Base-by-base conservation (phyloP, 179 eudicot species). In the Silene vulgaris region DNA sequence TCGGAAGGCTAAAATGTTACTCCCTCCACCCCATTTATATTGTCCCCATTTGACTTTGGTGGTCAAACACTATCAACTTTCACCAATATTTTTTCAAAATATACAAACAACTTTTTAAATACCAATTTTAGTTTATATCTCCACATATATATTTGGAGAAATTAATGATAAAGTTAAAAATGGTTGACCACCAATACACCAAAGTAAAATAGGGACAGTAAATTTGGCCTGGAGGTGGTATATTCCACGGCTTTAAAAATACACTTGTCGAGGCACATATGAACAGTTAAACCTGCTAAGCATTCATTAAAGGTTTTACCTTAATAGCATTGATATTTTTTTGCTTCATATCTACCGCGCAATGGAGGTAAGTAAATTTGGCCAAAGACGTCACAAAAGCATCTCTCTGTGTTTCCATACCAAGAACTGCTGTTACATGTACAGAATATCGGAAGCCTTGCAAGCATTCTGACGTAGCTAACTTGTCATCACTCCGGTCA, bases 341-440 rank as follows among this genome's bases (percentile, higher is more conserved):
- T 83, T 95, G 99, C 82, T 90, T 95, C 90, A 95, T 95, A 80
- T 92, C 99, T 72, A 90, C 97, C 65, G 97, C 99, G 75, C 91
- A 88, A 30, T 95, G 99, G 28, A 95, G 97, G 80, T 92, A 84
- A 32, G 99, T 95, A 79, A 95, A 95, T 76, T 95, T 95, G 69
- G 99, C 99, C 72, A 95, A 84, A 80, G 99, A 84, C 43, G 99
- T 95, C 75, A 95, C 95, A 84, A 95, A 92, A 67, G 99, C 97
- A 89, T 95, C 97, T 80, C 97, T 88, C 81, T 95, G 97, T 59
- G 97, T 95, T 84, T 95, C 97, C 99, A 95, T 90, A 69, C 97
- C 91, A 85, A 90, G 84, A 60, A 90, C 90, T 60, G 97, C 94
- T 54, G 97, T 92, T 45, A 95, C 93, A 84, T 95, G 99, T 76